phyloP scores from a whole-genome alignment of 1,284 basidiomycete genomes.

The Taiwanofungus camphoratus region DNA sequence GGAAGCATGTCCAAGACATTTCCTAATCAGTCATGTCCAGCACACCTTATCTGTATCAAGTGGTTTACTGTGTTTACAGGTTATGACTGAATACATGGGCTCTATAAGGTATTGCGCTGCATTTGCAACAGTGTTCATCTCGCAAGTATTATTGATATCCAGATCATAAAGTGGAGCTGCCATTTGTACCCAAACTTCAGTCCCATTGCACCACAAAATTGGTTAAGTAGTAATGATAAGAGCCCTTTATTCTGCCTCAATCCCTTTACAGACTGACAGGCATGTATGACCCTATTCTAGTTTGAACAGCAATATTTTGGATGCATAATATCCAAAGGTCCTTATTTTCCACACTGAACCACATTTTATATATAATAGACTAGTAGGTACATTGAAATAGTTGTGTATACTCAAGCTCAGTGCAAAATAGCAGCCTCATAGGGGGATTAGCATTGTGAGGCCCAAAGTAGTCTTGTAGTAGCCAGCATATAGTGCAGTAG shows the following conservation, averaged over 20 bases:
- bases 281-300: too few species aligned
- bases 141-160: constrained; percentile 23
- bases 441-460: too few species aligned
- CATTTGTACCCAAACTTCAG: constrained; percentile 24
- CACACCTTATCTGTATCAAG: constrained; percentile 28
- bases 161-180: constrained; percentile 21
- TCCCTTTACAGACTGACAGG: too few species aligned
- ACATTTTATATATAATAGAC: too few species aligned
- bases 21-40: constrained; percentile 7
- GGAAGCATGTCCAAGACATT: constrained; percentile 5
- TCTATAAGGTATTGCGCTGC: constrained; percentile 16
- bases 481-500: too few species aligned
- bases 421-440: too few species aligned
- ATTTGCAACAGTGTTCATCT: constrained; percentile 11
- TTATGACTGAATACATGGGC: constrained; percentile 5
- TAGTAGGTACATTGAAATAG: too few species aligned
- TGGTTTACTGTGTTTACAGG: constrained; percentile 25
- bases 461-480: too few species aligned
- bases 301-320: too few species aligned
- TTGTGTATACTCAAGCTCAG: too few species aligned
- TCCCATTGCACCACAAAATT: constrained; percentile 18
- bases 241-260: neutral
- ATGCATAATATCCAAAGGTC: too few species aligned
- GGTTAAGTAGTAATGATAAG: constrained; percentile 24
- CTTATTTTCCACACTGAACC: too few species aligned